Evolutionary conservation across 257 asterid species (phyloP), one percentile per base, ranked within the genome.

Genomic region (Paulownia fortunei): DNA sequence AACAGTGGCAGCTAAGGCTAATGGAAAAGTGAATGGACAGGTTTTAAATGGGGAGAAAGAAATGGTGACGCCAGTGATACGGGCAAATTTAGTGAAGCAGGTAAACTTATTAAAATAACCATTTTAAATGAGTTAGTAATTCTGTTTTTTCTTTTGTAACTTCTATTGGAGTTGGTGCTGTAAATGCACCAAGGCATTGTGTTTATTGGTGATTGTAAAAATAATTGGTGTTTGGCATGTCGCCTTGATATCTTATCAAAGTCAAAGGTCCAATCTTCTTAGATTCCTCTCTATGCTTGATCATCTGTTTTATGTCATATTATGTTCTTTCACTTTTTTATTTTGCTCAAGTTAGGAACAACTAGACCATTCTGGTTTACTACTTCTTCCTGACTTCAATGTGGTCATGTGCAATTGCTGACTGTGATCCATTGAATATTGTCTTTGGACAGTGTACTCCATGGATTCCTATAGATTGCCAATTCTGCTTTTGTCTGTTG

Each of bases 71-170:
- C 98, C 97, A 0, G 91, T 89, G 24, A 82, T 95, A 46, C 68
- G 98, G 60, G 93, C 97, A 4, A 95, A 92, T 86, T 87, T 95
- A 79, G 92, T 83, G 83, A 95, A 95, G 86, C 99, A 95, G 98
- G 99, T 95, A 82, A 36, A 18, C 15, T 72, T 23, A 56, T 73
- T 30, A n/a, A 63, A 30, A 32, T 63, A 2, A 54, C 72, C 36
- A 19, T 51, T 27, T 61, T 71, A 19, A 63, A 42, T 51, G 59
- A 44, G 51, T 34, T n/a, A 6, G 67, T 4, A 42, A 42, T 69
- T 23, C 18, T 46, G 44, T 6, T 46, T 49, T n/a, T 1, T 30
- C 3, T 54, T 46, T 58, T 30, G 6, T 61, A 12, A 18, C 6
- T 30, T 30, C 70, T 56, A 21, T 8, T 60, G 46, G 76, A 52